Evolutionary conservation across 768 basidiomycete genomes (phyloP).

Genomic region (Mycena latifolia): DNA sequence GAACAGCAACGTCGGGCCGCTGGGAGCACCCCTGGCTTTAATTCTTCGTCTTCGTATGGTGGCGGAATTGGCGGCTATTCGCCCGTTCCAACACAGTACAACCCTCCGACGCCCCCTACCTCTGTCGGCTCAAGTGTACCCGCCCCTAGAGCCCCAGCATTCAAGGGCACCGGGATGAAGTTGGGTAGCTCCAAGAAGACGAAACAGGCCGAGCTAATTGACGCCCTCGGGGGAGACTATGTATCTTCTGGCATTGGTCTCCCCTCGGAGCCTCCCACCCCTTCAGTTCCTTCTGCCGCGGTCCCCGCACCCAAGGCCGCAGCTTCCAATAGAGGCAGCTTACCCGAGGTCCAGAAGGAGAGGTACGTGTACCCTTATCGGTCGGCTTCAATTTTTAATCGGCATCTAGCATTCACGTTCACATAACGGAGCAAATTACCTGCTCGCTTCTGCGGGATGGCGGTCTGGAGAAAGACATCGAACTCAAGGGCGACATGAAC

Average conservation of each 20-base stretch:
- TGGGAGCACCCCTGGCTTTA: conserved; percentile 54
- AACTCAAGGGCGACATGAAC: conserved; percentile 96
- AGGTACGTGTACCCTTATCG: conserved; percentile 60
- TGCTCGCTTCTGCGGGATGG: conserved; percentile 90
- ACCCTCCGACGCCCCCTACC: conserved; percentile 77
- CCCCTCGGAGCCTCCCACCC: conserved; percentile 56
- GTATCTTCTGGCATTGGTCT: conserved; percentile 53
- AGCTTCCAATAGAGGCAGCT: conserved; percentile 63
- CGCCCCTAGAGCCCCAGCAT: conserved; percentile 76
- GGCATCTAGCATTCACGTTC: conserved; percentile 80
- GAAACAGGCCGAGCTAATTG: conserved; percentile 88
- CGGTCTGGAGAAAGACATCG: conserved; percentile 84
- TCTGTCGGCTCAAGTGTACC: conserved; percentile 56
- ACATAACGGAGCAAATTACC: conserved; percentile 86
- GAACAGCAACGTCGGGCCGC: conserved; percentile 90
- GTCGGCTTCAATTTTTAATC: conserved; percentile 2
- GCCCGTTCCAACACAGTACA: conserved; percentile 59
- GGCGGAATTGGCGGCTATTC: conserved; percentile 80
- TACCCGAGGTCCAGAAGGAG: conserved; percentile 82
- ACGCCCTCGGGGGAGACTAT: conserved; percentile 85
- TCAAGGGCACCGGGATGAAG: conserved; percentile 98
- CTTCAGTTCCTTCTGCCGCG: conserved; percentile 38
- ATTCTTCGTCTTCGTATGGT: conserved; percentile 71
- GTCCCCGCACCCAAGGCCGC: conserved; percentile 38
- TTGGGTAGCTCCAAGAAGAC: conserved; percentile 89